A percentile compares a stretch with the other conserved stretches of the same genome.
These are phyloP conservation scores for Cystofilobasidium capitatum DNA, from an alignment of 768 basidiomycete species.

Conservation along the genomic window DNA sequence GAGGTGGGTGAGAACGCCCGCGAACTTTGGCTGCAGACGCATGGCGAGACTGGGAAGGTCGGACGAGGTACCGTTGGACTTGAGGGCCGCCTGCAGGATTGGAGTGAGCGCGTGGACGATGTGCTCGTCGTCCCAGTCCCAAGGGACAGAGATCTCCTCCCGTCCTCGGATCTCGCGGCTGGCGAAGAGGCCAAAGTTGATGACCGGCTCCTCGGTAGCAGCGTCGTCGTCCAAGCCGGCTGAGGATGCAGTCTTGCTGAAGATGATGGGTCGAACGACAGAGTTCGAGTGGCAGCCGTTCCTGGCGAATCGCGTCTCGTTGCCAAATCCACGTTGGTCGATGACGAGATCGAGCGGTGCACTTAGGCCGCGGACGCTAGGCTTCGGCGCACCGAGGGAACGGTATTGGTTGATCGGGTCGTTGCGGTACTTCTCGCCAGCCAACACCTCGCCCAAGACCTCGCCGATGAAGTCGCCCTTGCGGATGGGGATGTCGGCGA, in stretches of 20 bases:
- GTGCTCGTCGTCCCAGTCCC: slow-evolving; percentile 96
- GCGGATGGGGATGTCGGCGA: slow-evolving; percentile 53
- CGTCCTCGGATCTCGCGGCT: slow-evolving; percentile 59
- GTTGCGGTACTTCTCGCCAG: slow-evolving; percentile 57
- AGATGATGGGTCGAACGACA: slow-evolving; percentile 51
- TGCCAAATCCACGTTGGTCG: slow-evolving; percentile 65
- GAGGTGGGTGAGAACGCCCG: slow-evolving; percentile 35
- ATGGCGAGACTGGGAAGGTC: slow-evolving; percentile 7
- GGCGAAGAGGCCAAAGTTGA: slow-evolving; percentile 74
- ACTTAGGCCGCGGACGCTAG: slow-evolving; percentile 67
- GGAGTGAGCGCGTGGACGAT: slow-evolving; percentile 62
- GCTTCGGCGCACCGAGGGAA: slow-evolving; percentile 62
- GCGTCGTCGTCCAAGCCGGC: slow-evolving; percentile 26
- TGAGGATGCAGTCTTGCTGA: slow-evolving; percentile 30
- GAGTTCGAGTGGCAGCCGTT: slow-evolving; percentile 60
- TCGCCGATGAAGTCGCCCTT: slow-evolving; percentile 54
- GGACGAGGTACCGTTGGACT: slow-evolving; percentile 21
- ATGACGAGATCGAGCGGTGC: slow-evolving; percentile 68
- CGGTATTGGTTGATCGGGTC: slow-evolving; percentile 84
- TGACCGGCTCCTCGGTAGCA: slow-evolving; percentile 28
- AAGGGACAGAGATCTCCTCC: slow-evolving; percentile 80
- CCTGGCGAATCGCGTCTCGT: slow-evolving; percentile 54
- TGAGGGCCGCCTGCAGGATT: slow-evolving; percentile 3
- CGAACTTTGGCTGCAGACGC: slow-evolving; percentile 30
- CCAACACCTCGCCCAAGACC: slow-evolving; percentile 55